A percentile compares a stretch with the other conserved stretches of the same genome.
These are phyloP conservation scores for Penicillium odoratum DNA, from an alignment of 495 filamentous ascomycete species.

Conservation along the genomic window DNA sequence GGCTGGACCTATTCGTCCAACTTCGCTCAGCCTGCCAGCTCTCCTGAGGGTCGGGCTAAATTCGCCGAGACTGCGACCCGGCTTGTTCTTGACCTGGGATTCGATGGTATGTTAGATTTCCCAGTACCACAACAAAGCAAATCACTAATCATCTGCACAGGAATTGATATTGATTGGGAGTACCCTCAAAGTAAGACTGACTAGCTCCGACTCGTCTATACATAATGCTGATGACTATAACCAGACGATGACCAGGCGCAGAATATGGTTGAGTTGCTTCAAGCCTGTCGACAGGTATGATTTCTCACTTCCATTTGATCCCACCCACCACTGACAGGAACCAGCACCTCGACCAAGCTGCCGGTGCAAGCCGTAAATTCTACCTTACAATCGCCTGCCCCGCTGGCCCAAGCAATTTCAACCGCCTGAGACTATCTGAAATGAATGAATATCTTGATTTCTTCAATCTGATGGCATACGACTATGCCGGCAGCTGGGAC, in stretches of 20 bases:
- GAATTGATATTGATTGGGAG: slow-evolving; percentile 68
- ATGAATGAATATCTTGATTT: slow-evolving; percentile 82
- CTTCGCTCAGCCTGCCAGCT: slow-evolving; percentile 67
- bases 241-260: slow-evolving; percentile 58
- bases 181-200: slow-evolving; percentile 40
- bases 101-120: slow-evolving; percentile 47
- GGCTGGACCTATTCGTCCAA: slow-evolving; percentile 95
- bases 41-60: slow-evolving; percentile 60
- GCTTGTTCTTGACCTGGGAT: slow-evolving; percentile 66
- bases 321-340: slow-evolving; percentile 11
- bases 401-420: slow-evolving; percentile 62
- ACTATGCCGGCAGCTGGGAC: slow-evolving; percentile 81
- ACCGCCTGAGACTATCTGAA: slow-evolving; percentile 59
- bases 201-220: not conserved
- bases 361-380: slow-evolving; percentile 58
- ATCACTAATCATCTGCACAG: slow-evolving; percentile 18
- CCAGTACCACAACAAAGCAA: not conserved
- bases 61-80: slow-evolving; percentile 73
- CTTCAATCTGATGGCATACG: slow-evolving; percentile 81
- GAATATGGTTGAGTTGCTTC: slow-evolving; percentile 70
- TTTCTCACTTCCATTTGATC: not conserved
- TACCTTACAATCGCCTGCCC: slow-evolving; percentile 74
- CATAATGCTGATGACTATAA: slow-evolving; percentile 12
- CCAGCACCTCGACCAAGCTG: slow-evolving; percentile 60
- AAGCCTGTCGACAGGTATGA: slow-evolving; percentile 56